Percentiles rank a stretch among this genome's conserved stretches.
These are phyloP conservation scores for Hemisphaericaspora subhashii DNA, from an alignment of 1,139 yeast genomes.

Conservation along the genomic window DNA sequence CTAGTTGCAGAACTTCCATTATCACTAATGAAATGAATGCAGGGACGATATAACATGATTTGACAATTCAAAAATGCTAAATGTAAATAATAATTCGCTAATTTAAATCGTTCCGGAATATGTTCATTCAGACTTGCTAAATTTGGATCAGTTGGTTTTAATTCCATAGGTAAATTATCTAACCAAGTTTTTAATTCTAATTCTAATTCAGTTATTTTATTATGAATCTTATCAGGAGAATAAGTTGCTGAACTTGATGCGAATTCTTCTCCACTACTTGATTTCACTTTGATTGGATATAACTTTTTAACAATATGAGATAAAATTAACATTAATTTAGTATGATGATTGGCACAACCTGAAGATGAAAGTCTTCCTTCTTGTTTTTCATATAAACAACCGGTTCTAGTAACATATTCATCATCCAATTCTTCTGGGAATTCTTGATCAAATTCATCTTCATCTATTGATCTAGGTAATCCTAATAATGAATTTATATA, in stretches of 20 bases:
- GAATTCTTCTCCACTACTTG: constrained; percentile 6
- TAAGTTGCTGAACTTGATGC: constrained; percentile 13
- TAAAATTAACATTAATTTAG: constrained; percentile 57
- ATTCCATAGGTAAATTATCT: constrained; percentile 66
- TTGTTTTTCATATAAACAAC: constrained; percentile 41
- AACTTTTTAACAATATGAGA: constrained; percentile 45
- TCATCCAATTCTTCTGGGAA: constrained; percentile 85
- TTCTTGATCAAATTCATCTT: constrained; percentile 87
- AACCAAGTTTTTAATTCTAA: constrained; percentile 74
- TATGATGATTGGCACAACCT: constrained; percentile 85
- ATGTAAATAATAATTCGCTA: constrained; percentile 77
- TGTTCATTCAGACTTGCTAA: constrained; percentile 25
- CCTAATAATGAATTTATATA: constrained; percentile 90
- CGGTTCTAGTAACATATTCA: constrained; percentile 74
- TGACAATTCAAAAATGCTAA: constrained; percentile 81
- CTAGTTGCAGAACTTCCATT: constrained; percentile 42
- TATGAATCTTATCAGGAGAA: constrained; percentile 48
- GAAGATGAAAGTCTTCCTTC: constrained; percentile 61
- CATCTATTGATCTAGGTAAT: constrained; percentile 71
- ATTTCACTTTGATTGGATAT: constrained; percentile 40
- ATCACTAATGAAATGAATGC: constrained; percentile 73
- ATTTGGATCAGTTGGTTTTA: constrained; percentile 69
- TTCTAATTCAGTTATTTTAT: constrained; percentile 72
- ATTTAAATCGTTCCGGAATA: constrained; percentile 61
- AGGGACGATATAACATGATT: constrained; percentile 84